A percentile compares a stretch with the other conserved stretches of the same genome.
phyloP scores from a whole-genome alignment of 192 early-diverging fungal genomes.

The Rhizophagus clarus region DNA sequence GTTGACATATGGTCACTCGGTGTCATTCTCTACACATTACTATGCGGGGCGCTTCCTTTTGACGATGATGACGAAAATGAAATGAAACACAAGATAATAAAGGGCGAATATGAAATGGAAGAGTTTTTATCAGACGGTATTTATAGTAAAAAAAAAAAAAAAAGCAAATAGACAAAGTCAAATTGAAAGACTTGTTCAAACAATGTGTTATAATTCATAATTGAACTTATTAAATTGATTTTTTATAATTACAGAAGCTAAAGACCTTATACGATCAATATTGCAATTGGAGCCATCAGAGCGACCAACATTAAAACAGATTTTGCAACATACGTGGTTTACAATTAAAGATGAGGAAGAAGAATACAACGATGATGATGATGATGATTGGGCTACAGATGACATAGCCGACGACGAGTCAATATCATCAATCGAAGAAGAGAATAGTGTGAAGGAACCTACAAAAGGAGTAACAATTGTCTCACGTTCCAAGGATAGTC shows the following conservation, averaged over 20 bases:
- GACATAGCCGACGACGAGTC: constrained; percentile 39
- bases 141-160: neutral
- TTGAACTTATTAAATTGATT: neutral
- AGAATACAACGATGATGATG: constrained; percentile 35
- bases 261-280: constrained; percentile 66
- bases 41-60: constrained; percentile 79
- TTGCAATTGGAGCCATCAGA: constrained; percentile 68
- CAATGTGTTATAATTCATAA: too few relatives aligned
- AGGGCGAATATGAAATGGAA: constrained; percentile 70
- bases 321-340: constrained; percentile 71
- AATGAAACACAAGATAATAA: constrained; percentile 70
- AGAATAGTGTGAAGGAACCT: neutral
- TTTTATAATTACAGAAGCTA: constrained; percentile 44
- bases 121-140: constrained; percentile 61
- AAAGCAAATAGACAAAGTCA: too few relatives aligned
- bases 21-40: constrained; percentile 86
- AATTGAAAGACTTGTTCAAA: too few relatives aligned
- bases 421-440: constrained; percentile 22
- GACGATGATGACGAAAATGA: constrained; percentile 77
- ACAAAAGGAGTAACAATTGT: constrained; percentile 3
- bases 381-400: constrained; percentile 35
- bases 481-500: neutral
- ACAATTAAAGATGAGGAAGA: constrained; percentile 36
- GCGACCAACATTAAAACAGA: constrained; percentile 63
- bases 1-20: constrained; percentile 98